Percentiles rank a stretch among this genome's conserved stretches.
Conservation (phyloP, 345 rosid species). For the Heritiera littoralis region DNA sequence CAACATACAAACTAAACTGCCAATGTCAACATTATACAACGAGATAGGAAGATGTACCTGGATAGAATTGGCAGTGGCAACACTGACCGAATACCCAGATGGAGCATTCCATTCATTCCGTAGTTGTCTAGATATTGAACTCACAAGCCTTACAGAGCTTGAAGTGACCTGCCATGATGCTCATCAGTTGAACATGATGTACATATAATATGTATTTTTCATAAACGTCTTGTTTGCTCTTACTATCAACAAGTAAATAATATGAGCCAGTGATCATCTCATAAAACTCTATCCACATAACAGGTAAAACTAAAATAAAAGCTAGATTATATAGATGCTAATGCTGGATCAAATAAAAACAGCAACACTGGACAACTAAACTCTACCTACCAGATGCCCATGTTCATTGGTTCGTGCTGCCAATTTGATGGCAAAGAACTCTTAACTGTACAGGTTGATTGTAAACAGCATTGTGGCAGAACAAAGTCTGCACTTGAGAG, state of each 20-base stretch:
- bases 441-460: slow-evolving; percentile 92
- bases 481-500: slow-evolving; percentile 87
- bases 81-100: slow-evolving; percentile 74
- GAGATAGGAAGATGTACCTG: slow-evolving; percentile 55
- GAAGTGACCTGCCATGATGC: slow-evolving; percentile 70
- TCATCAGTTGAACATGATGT: slow-evolving; percentile 21
- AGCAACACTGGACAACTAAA: not conserved
- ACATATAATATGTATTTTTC: not conserved
- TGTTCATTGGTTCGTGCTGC: not conserved
- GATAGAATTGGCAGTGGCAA: slow-evolving; percentile 88
- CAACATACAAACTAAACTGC: not conserved
- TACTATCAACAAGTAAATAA: not conserved
- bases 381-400: not conserved
- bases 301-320: slow-evolving; percentile 8
- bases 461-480: slow-evolving; percentile 87
- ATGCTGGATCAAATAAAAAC: not conserved
- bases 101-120: slow-evolving; percentile 82
- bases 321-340: not conserved
- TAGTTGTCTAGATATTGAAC: slow-evolving; percentile 70
- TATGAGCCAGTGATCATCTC: slow-evolving; percentile 4
- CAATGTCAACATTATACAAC: not conserved
- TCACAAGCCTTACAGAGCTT: slow-evolving; percentile 78
- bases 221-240: not conserved
- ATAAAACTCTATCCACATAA: not conserved
- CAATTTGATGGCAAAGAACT: slow-evolving; percentile 12